Percentiles rank a stretch among this genome's conserved stretches.
phyloP scores from a whole-genome alignment of 2,329 filamentous ascomycete genomes.

The Arthrobotrys conoides region DNA sequence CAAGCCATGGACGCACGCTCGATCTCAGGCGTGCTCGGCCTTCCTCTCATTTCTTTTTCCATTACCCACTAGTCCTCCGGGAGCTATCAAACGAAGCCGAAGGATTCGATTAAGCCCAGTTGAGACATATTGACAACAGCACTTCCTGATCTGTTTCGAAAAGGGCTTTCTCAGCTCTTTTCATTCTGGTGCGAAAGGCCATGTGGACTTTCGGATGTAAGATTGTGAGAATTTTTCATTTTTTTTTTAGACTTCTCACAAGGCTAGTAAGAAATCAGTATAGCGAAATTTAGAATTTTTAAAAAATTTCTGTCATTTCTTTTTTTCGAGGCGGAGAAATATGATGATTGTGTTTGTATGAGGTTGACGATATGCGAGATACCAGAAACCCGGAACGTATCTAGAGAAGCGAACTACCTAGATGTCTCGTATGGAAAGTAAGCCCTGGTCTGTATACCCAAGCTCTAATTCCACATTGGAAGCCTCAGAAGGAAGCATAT shows the following conservation, averaged over 20 bases:
- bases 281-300: neutral
- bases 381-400: conserved; percentile 26
- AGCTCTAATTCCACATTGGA: conserved; percentile 24
- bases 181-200: neutral
- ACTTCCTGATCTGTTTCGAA: conserved; percentile 3
- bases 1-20: conserved; percentile 49
- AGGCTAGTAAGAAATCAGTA: conserved; percentile 9
- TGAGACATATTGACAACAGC: conserved; percentile 44
- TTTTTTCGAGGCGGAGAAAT: conserved; percentile 20
- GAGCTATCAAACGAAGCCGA: conserved; percentile 36
- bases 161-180: conserved; percentile 30
- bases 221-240: conserved; percentile 9
- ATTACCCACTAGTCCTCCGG: conserved; percentile 22
- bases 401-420: conserved; percentile 30
- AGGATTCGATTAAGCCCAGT: conserved; percentile 24
- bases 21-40: conserved; percentile 46
- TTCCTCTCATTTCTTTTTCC: conserved; percentile 8
- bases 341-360: neutral
- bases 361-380: conserved; percentile 27
- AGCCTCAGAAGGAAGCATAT: conserved; percentile 29
- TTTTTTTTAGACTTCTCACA: neutral
- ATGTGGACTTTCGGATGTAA: conserved; percentile 7
- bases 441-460: conserved; percentile 26
- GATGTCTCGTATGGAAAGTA: conserved; percentile 32
- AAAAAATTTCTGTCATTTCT: neutral